Evolutionary conservation across 208 protist genomes (phyloP).

Genomic region (Wallacemonas sp.): DNA sequence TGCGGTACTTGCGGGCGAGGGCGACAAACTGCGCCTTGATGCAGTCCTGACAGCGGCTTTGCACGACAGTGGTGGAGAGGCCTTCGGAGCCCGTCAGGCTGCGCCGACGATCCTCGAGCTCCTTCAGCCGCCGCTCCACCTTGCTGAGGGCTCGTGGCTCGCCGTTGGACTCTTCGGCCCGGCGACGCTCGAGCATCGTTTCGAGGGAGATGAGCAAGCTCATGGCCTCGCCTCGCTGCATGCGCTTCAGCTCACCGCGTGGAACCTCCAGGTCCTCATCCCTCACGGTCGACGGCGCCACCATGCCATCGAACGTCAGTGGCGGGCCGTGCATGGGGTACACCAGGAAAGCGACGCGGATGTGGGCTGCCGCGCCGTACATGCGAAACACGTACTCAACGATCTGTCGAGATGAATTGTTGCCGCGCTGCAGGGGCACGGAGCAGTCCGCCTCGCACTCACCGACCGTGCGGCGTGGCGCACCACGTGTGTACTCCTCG

Average conservation of each 20-base stretch:
- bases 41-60: conserved; percentile 47
- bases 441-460: conserved; percentile 75
- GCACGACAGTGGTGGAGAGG: conserved; percentile 51
- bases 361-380: conserved; percentile 58
- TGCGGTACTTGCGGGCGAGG: conserved; percentile 58
- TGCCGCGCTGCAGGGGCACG: conserved; percentile 32
- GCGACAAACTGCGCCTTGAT: conserved; percentile 66
- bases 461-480: conserved; percentile 58
- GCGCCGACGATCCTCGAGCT: conserved; percentile 65
- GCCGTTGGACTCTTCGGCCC: conserved; percentile 23
- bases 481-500: conserved; percentile 76
- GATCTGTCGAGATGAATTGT: conserved; percentile 7
- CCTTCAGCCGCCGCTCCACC: conserved; percentile 46
- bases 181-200: conserved; percentile 69
- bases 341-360: conserved; percentile 65
- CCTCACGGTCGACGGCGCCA: conserved; percentile 14
- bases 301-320: conserved; percentile 61
- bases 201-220: conserved; percentile 81
- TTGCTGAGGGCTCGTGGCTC: conserved; percentile 14
- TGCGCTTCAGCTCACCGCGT: conserved; percentile 40
- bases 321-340: conserved; percentile 58
- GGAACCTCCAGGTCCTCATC: conserved; percentile 15
- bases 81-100: conserved; percentile 57
- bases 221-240: conserved; percentile 71
- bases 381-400: conserved; percentile 45